Evolutionary conservation across 352 stramenopile species (phyloP).

Genomic region (Pythium rishiriense): DNA sequence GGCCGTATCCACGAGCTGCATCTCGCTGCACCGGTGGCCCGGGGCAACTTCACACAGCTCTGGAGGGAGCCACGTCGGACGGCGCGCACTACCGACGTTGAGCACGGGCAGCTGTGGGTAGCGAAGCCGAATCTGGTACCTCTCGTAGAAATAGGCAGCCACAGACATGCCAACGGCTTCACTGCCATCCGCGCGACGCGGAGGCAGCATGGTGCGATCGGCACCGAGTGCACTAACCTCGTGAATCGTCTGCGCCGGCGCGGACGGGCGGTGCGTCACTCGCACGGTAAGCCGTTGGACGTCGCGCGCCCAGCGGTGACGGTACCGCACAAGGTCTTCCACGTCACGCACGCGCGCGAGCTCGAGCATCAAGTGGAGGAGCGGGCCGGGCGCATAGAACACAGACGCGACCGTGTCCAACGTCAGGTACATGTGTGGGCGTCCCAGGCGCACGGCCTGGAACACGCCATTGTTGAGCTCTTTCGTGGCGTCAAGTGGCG

Average conservation of each 20-base stretch:
- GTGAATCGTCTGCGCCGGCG: neutral
- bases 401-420: slow-evolving; percentile 15
- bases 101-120: slow-evolving; percentile 17
- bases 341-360: slow-evolving; percentile 1
- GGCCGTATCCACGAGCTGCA: slow-evolving; percentile 2
- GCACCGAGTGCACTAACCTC: slow-evolving; percentile 10
- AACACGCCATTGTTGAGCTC: slow-evolving; percentile 10
- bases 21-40: slow-evolving; percentile 10
- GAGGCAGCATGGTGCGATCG: slow-evolving; percentile 8
- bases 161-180: neutral
- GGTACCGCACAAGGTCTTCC: neutral
- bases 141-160: slow-evolving; percentile 2
- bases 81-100: slow-evolving; percentile 7
- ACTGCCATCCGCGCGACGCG: neutral
- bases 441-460: slow-evolving; percentile 5
- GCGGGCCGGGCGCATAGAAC: slow-evolving; percentile 13
- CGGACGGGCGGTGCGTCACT: slow-evolving; percentile 7
- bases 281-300: neutral
- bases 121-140: slow-evolving; percentile 11
- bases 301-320: slow-evolving; percentile 2
- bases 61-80: slow-evolving; percentile 19
- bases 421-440: slow-evolving; percentile 9
- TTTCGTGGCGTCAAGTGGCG: neutral
- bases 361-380: slow-evolving; percentile 8
- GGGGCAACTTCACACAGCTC: slow-evolving; percentile 21